A percentile compares a stretch with the other conserved stretches of the same genome.
Evolutionary conservation across 129 eudicot species (phyloP).

Genomic region (Logfia minima): DNA sequence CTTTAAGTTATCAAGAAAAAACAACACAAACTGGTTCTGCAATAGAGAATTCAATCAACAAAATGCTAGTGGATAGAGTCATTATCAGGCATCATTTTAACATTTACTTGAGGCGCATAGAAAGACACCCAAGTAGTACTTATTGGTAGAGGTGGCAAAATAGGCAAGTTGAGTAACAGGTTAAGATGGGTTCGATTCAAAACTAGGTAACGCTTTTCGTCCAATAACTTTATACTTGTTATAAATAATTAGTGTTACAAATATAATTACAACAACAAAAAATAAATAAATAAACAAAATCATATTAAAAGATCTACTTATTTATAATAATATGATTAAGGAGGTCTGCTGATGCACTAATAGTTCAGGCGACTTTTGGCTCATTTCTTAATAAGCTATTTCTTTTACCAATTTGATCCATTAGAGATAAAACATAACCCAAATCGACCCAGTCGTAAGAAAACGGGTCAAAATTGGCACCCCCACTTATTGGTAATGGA

Average conservation of each 20-base stretch:
- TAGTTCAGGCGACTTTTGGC: background rate
- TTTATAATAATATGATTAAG: background rate
- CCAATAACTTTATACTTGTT: background rate
- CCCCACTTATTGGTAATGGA: conserved; percentile 8
- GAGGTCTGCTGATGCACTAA: conserved; percentile 1
- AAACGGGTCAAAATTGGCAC: background rate
- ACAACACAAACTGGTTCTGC: background rate
- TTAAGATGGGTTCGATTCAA: background rate
- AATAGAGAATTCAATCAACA: background rate
- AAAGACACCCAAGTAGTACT: background rate
- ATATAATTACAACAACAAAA: background rate
- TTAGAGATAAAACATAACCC: background rate
- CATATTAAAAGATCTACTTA: background rate
- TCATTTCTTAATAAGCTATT: background rate
- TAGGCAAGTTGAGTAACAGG: background rate
- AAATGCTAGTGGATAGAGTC: background rate
- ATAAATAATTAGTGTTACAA: background rate
- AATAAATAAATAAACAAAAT: no score
- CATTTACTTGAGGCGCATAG: background rate
- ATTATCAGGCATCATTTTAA: background rate
- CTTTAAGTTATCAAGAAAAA: background rate
- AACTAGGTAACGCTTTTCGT: background rate
- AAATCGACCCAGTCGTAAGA: conserved; percentile 1
- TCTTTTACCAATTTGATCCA: background rate
- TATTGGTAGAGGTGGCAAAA: background rate